Base-by-base conservation (phyloP, 768 basidiomycete species). In the Boletus rex-veris region DNA sequence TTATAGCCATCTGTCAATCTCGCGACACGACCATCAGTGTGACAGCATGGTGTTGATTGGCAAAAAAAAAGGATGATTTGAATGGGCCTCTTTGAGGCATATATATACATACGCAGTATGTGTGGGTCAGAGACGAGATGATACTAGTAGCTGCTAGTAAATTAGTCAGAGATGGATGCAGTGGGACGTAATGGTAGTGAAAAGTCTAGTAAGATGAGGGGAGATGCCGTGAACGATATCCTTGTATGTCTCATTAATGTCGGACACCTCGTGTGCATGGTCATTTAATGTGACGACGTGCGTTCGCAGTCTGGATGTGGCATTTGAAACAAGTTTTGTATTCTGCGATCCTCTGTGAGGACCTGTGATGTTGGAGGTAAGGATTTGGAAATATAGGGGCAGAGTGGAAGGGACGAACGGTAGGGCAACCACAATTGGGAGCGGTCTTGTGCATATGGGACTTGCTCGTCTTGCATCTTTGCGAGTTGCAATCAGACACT, bases 321-420 rank as follows among this genome's bases (percentile, higher is more conserved):
- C 50, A 63, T 68, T 40, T 74, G 71, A 52, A 72, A 73, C 37
- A 73, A 9, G 31, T 73, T 73, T 8, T 73, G 71, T 50, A 73
- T 74, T 30, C 65, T 70, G 26, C 70, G 64, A 50, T 71, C 50
- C 18, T 73, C 73, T 16, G 73, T 74, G 0, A 73, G 60, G 14
- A 74, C 60, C 71, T 73, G 45, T 3, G 18, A 21, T 16, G 28
- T 14, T 7, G 31, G 31, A 14, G 43, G 38, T 62, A 7, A 55
- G 53, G 19, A n/a, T 7, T 2, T 11, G 16, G 1, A 14, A 16
- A 14, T 26, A 60, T 58, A 60, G 63, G 68, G 54, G 52, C 28
- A 5, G 39, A 11, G 18, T 9, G 2, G 33, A 3, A 7, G n/a
- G 44, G 44, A 62, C 67, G 45, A 36, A 71, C 73, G 30, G 60